Conservation (phyloP, 1,284 basidiomycete genomes). For the Cutaneotrichosporon sp. region DNA sequence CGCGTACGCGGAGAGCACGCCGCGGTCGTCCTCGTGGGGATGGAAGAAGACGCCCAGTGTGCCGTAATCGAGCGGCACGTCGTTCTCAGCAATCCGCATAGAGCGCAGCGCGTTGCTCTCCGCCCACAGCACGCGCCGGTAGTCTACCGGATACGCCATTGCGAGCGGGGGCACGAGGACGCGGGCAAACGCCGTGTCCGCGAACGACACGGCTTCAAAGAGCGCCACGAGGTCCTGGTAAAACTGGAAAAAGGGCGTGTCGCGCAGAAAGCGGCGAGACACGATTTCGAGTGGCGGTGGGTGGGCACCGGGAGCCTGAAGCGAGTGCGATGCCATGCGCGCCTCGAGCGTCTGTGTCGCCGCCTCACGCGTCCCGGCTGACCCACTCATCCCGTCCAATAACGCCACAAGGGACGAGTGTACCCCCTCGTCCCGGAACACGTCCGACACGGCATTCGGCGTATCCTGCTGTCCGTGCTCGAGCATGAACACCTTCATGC, state of each 20-base stretch:
- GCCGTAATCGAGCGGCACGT: conserved; percentile 27
- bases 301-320: neutral
- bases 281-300: conserved; percentile 56
- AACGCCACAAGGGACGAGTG: conserved; percentile 58
- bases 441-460: conserved; percentile 52
- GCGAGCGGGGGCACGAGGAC: conserved; percentile 72
- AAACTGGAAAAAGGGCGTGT: conserved; percentile 79
- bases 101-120: conserved; percentile 61
- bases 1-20: conserved; percentile 57
- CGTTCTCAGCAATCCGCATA: conserved; percentile 47
- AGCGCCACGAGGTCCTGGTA: conserved; percentile 86
- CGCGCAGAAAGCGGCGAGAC: conserved; percentile 60
- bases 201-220: conserved; percentile 86
- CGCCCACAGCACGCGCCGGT: conserved; percentile 75
- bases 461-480: conserved; percentile 56
- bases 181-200: conserved; percentile 67
- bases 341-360: neutral
- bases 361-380: neutral
- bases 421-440: conserved; percentile 54
- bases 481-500: conserved; percentile 94
- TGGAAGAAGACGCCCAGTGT: conserved; percentile 60
- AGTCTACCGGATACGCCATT: conserved; percentile 68
- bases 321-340: no score
- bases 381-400: conserved; percentile 44
- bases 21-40: conserved; percentile 63